Percentiles rank a stretch among this genome's conserved stretches.
Conservation (phyloP, 352 stramenopile genomes). For the Phytophthora capsici region DNA sequence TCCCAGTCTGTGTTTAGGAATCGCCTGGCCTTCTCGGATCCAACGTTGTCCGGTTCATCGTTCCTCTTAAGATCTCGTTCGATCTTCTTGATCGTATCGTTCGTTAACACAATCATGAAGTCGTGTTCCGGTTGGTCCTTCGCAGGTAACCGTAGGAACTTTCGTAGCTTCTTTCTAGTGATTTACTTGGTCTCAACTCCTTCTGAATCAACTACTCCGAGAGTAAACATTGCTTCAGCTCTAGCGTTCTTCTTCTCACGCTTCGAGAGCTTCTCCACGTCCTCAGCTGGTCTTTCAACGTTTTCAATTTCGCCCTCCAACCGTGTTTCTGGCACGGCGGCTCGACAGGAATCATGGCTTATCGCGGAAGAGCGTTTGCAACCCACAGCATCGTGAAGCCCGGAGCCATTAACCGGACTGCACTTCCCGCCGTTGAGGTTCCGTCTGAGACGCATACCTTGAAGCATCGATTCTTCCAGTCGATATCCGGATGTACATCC, state of each 20-base stretch:
- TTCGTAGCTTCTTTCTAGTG: conserved; percentile 24
- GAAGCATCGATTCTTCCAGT: conserved; percentile 15
- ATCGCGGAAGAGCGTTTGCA: conserved; percentile 4
- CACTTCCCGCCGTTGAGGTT: conserved; percentile 1
- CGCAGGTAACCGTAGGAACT: conserved; percentile 18
- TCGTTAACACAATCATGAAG: conserved; percentile 25
- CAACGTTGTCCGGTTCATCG: conserved; percentile 11
- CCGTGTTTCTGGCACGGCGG: conserved; percentile 13
- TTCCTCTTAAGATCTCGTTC: background rate
- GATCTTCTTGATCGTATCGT: conserved; percentile 16
- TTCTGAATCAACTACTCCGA: conserved; percentile 13
- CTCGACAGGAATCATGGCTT: conserved; percentile 20
- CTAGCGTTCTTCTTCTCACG: conserved; percentile 15
- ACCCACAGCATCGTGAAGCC: conserved; percentile 7
- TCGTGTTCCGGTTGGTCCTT: conserved; percentile 9
- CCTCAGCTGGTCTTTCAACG: conserved; percentile 10
- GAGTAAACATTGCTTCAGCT: no score
- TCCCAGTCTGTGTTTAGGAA: conserved; percentile 17
- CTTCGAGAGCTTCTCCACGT: conserved; percentile 6
- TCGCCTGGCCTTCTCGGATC: conserved; percentile 10
- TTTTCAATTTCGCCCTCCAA: conserved; percentile 1
- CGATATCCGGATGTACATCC: conserved; percentile 16
- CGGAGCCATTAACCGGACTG: conserved; percentile 6
- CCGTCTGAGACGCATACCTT: conserved; percentile 3
- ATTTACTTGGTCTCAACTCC: conserved; percentile 26